Conservation (phyloP, 2,329 filamentous ascomycete genomes). For the Colletotrichum salicis region DNA sequence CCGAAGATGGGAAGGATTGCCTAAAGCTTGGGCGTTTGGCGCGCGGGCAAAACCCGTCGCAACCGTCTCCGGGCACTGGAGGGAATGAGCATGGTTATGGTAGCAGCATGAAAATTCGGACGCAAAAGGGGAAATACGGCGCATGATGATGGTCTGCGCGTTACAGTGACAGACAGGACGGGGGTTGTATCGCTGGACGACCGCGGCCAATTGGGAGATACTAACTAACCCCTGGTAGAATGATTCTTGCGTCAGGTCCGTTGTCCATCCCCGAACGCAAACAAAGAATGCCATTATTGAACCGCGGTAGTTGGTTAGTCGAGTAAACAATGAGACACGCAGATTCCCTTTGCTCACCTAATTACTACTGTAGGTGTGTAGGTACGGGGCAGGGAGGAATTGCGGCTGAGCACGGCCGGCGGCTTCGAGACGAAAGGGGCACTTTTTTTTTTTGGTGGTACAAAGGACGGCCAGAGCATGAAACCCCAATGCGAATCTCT, state of each 20-base stretch:
- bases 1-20: background rate
- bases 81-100: background rate
- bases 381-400: background rate
- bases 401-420: conserved; percentile 28
- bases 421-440: background rate
- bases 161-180: background rate
- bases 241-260: background rate
- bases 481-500: conserved; percentile 27
- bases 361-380: no score
- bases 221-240: background rate
- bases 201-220: background rate
- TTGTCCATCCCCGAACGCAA: conserved; percentile 4
- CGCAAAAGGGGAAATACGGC: background rate
- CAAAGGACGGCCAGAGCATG: conserved; percentile 26
- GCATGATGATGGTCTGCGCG: background rate
- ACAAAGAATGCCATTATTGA: conserved; percentile 19
- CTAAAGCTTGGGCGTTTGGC: background rate
- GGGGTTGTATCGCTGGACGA: background rate
- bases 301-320: background rate
- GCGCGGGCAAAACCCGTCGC: background rate
- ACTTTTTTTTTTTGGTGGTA: background rate
- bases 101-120: background rate
- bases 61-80: background rate
- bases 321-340: background rate
- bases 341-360: background rate